Conservation (phyloP, 2,329 filamentous ascomycete species). For the Penicillium sp. region DNA sequence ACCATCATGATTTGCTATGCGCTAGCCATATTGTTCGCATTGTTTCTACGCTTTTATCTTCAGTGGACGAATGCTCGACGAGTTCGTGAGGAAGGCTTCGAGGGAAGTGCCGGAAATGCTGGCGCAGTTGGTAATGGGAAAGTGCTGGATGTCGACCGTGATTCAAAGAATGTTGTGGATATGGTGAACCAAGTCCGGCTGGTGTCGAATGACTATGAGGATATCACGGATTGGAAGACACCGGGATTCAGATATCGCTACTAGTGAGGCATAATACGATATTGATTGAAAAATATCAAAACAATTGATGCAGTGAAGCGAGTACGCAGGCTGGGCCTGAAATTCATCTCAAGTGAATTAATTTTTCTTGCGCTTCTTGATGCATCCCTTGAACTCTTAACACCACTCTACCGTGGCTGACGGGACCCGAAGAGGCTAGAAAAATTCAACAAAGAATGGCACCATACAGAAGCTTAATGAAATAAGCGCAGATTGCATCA, state of each 20-base stretch:
- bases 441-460: no score
- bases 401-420: no score
- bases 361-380: no score
- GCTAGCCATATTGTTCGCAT: conserved; percentile 47
- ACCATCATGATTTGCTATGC: conserved; percentile 59
- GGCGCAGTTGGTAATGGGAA: conserved; percentile 46
- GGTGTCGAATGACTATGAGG: conserved; percentile 52
- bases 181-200: conserved; percentile 34
- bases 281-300: no score
- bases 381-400: no score
- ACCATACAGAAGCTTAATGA: no score
- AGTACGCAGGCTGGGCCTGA: no score
- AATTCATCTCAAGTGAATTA: no score
- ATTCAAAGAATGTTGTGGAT: conserved; percentile 37
- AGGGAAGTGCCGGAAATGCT: conserved; percentile 20
- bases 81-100: conserved; percentile 37
- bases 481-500: no score
- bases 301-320: no score
- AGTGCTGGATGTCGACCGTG: conserved; percentile 42
- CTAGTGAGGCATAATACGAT: not conserved
- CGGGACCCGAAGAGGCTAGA: no score
- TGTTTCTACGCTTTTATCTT: conserved; percentile 51
- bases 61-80: conserved; percentile 47
- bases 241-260: conserved; percentile 58
- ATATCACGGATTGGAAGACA: conserved; percentile 61